Base-by-base conservation (phyloP, 345 rosid species). In the Gynandropsis gynandra region DNA sequence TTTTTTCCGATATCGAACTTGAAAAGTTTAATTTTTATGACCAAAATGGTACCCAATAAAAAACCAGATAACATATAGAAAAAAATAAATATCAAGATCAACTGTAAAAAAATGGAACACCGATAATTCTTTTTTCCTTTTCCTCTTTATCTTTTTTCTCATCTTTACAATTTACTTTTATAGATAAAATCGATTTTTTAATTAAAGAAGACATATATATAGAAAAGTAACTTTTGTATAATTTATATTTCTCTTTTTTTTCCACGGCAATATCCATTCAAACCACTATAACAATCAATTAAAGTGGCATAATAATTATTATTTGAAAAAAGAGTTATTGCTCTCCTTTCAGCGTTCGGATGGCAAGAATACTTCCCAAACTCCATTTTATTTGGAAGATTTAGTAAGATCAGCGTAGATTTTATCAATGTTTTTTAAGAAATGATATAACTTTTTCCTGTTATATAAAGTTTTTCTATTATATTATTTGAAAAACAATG, bases 21-120 rank as follows among this genome's bases (percentile, higher is more conserved):
- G 40, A 58, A 29, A 65, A 58, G 56, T 58, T 58, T 55, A 58
- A 58, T 55, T 59, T 53, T 59, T 65, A 47, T 49, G 60, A 66
- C 61, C 53, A 42, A 47, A 66, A 66, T 52, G 56, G 49, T 40
- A 31, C n/a, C 45, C 59, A 58, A 58, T 58, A 21, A 58, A 1
- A 52, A 65, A 52, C 52, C 50, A 51, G 52, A 4, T 41, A 33
- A 44, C 54, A 62, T 58, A 56, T 32, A 56, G 61, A 51, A 41
- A 69, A 68, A 72, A 56, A 61, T 55, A 59, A 48, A 47, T 37
- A 24, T 47, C 41, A 59, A 47, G 59, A 42, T 17, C 21, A 8
- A 19, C n/a, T n/a, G n/a, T n/a, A 9, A 54, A 31, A 45, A 55
- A 60, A 35, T 38, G 50, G 58, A 54, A 40, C 71, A 65, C 41